Evolutionary conservation across 2,329 filamentous ascomycete genomes (phyloP).

Genomic region (Exophiala phaeomuriformis): DNA sequence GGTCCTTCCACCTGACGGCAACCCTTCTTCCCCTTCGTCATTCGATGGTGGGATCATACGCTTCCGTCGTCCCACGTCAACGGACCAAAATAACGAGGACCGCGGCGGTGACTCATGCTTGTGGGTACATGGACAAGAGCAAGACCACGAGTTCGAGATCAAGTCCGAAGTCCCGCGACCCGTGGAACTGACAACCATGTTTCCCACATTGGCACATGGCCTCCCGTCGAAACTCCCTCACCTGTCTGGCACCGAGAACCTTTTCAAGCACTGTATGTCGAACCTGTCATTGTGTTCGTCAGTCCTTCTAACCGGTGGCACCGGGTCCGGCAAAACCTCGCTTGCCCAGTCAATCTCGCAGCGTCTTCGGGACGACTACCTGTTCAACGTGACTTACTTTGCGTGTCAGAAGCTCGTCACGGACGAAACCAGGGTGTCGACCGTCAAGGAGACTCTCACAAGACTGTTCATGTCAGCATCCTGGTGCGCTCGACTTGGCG

Average conservation of each 20-base stretch:
- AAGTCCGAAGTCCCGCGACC: constrained; percentile 66
- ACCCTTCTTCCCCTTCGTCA: constrained; percentile 47
- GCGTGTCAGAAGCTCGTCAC: constrained; percentile 80
- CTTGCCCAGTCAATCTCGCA: constrained; percentile 70
- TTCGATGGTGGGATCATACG: constrained; percentile 82
- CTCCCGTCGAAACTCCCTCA: constrained; percentile 49
- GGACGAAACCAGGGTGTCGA: constrained; percentile 81
- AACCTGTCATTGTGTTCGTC: constrained; percentile 82
- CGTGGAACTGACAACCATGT: constrained; percentile 39
- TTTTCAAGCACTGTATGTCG: constrained; percentile 64
- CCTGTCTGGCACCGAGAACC: constrained; percentile 75
- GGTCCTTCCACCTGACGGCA: constrained; percentile 58
- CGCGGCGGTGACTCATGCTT: constrained; percentile 28
- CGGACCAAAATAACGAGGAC: constrained; percentile 30
- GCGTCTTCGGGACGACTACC: constrained; percentile 59
- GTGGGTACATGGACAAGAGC: constrained; percentile 75
- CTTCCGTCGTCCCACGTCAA: constrained; percentile 43
- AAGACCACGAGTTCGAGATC: constrained; percentile 65
- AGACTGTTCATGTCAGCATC: constrained; percentile 80
- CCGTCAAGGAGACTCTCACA: constrained; percentile 80
- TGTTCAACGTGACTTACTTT: constrained; percentile 81
- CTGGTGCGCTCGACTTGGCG: constrained; percentile 84
- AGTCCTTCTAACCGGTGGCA: constrained; percentile 76
- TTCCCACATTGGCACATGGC: constrained; percentile 47
- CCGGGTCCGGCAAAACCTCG: constrained; percentile 84